These are phyloP conservation scores for Syzygium jambos DNA, from an alignment of 345 rosid species.

Conservation along the genomic window DNA sequence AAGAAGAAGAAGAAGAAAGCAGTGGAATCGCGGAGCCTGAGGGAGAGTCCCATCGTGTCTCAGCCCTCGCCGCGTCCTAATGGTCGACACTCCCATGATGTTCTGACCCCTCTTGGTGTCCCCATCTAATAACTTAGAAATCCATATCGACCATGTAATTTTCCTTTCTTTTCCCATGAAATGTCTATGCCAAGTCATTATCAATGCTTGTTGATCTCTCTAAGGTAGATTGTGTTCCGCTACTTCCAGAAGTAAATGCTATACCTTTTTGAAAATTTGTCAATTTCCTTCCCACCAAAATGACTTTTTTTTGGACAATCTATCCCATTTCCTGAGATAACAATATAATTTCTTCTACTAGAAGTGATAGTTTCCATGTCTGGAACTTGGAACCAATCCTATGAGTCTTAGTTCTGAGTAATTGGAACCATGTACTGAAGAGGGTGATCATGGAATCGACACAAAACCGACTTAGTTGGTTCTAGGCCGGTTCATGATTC, in stretches of 20 bases:
- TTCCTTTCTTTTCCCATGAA: no score
- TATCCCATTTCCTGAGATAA: no score
- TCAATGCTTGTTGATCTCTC: no score
- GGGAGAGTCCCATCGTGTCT: not conserved
- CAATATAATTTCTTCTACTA: not conserved
- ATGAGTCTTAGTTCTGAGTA: not conserved
- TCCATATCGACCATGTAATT: no score
- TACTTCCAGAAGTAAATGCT: no score
- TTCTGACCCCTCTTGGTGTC: no score
- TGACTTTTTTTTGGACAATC: no score
- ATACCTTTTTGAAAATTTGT: no score
- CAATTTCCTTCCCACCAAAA: no score
- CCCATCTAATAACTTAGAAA: no score
- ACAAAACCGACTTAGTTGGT: not conserved
- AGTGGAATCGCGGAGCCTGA: not conserved
- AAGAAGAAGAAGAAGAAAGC: not conserved
- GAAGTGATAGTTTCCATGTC: not conserved
- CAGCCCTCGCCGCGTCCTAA: not conserved
- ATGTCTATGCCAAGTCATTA: no score
- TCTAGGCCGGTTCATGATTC: not conserved
- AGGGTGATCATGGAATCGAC: not conserved
- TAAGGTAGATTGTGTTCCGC: no score
- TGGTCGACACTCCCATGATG: rapidly evolving
- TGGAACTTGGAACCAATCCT: not conserved
- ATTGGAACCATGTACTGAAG: not conserved